Percentiles rank a stretch among this genome's conserved stretches.
Conservation (phyloP, 352 stramenopile species). For the Phytophthora pinifolia region DNA sequence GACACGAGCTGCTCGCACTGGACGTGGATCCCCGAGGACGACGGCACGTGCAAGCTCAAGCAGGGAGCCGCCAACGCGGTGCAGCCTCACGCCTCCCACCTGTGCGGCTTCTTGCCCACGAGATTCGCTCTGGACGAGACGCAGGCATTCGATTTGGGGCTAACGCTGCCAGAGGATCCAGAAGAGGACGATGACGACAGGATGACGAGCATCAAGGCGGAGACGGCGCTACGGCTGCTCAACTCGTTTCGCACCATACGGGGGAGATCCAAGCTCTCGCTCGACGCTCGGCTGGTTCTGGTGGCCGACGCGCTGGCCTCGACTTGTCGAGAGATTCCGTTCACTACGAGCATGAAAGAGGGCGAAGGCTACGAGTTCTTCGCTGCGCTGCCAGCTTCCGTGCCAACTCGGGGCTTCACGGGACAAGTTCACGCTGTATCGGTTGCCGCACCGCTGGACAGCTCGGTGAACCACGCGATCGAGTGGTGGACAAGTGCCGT, state of each 20-base stretch:
- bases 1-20: slow-evolving; percentile 38
- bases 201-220: slow-evolving; percentile 28
- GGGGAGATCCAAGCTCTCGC: slow-evolving; percentile 16
- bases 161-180: slow-evolving; percentile 5
- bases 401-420: slow-evolving; percentile 13
- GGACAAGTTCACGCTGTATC: slow-evolving; percentile 23
- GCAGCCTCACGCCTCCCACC: slow-evolving; percentile 5
- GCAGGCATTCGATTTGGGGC: slow-evolving; percentile 27
- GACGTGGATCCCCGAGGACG: slow-evolving; percentile 29
- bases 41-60: slow-evolving; percentile 39
- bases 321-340: slow-evolving; percentile 15
- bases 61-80: slow-evolving; percentile 18
- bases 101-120: slow-evolving; percentile 28
- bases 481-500: slow-evolving; percentile 26
- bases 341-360: slow-evolving; percentile 14
- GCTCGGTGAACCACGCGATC: slow-evolving; percentile 23
- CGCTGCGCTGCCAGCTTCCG: slow-evolving; percentile 3
- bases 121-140: slow-evolving; percentile 27
- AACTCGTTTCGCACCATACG: slow-evolving; percentile 34
- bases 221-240: slow-evolving; percentile 29
- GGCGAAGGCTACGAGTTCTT: slow-evolving; percentile 21
- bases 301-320: slow-evolving; percentile 31
- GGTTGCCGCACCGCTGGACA: slow-evolving; percentile 17
- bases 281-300: slow-evolving; percentile 37
- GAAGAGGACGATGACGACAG: slow-evolving; percentile 1